Base-by-base conservation (phyloP, 1,139 yeast genomes). In the Hemisphaericaspora xylanilytica region DNA sequence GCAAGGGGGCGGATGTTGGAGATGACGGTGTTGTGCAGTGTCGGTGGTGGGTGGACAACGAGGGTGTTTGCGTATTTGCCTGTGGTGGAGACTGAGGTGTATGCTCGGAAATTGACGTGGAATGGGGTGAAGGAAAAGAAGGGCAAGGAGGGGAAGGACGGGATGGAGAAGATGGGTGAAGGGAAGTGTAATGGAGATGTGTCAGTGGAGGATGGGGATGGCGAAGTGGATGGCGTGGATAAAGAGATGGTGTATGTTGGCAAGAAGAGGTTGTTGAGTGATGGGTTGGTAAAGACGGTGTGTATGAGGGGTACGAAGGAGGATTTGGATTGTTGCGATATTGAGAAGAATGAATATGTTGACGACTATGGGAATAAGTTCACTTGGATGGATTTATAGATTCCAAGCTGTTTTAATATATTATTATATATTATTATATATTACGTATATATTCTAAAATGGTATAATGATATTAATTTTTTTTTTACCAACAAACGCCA, bases 251-350 rank as follows among this genome's bases (percentile, higher is more conserved):
- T 16, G 5, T 24, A 15, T 15, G 12, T 27, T 14, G 33, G 37
- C 5, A 25, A 24, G 8, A 33, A 34, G 12, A 18, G 36, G 9
- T 28, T 36, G 34, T 35, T 35, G 13, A 31, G 28, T 10, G 32
- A 38, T 20, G 35, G 36, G 8, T 15, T 36, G 15, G 28, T 40
- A 6, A 25, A 31, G 11, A 40, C 41, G 17, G 10, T 42, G 10
- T 44, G 47, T 35, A 37, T 33, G 21, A 35, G 38, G 3, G 46
- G 47, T 6, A 38, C 41, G 9, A 15, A 43, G 27, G 15, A 35
- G 13, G 35, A 41, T 10, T 31, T 44, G 15, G 20, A 32, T 3
- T 43, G 48, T 35, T 35, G 35, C 10, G 27, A 34, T 5, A 13
- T 14, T 2, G 17, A 16, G 7, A 25, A 18, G 28, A 28, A 34